Conservation (phyloP, 805 yeast species). For the Metschnikowia rubicola region DNA sequence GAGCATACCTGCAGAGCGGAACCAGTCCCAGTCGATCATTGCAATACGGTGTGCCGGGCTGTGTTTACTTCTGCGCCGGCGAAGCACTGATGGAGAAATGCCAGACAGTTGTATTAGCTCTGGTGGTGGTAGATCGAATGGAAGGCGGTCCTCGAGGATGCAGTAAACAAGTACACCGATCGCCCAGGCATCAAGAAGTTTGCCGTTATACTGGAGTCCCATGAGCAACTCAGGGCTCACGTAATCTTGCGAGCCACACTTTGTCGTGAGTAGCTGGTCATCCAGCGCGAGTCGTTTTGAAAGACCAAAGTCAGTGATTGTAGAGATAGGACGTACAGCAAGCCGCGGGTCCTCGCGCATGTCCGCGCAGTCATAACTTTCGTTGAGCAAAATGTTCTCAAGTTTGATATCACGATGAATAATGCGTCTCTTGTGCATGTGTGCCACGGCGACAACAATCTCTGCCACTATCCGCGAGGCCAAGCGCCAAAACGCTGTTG, state of each 20-base stretch:
- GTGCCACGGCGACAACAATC: conserved; percentile 59
- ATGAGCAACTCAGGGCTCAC: conserved; percentile 90
- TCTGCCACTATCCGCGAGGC: conserved; percentile 68
- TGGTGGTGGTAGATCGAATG: conserved; percentile 83
- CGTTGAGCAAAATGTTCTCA: conserved; percentile 68
- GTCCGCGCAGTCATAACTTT: conserved; percentile 15
- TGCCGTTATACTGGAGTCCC: conserved; percentile 90
- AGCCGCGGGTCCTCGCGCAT: conserved; percentile 1
- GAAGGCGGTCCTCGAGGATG: conserved; percentile 78
- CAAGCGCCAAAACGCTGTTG: conserved; percentile 40
- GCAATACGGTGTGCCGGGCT: conserved; percentile 87
- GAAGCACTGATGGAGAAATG: conserved; percentile 38
- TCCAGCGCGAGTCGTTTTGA: conserved; percentile 63
- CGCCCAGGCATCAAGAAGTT: conserved; percentile 92
- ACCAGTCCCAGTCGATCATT: conserved; percentile 90
- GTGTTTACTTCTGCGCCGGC: conserved; percentile 42
- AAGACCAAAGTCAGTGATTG: conserved; percentile 85
- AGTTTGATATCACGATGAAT: conserved; percentile 91
- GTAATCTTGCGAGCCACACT: conserved; percentile 97
- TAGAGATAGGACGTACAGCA: conserved; percentile 40
- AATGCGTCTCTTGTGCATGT: conserved; percentile 62
- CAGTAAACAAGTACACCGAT: conserved; percentile 88
- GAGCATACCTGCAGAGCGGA: conserved; percentile 25
- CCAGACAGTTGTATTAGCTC: conserved; percentile 30
- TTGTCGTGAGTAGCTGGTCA: conserved; percentile 66